Percentiles rank a stretch among this genome's conserved stretches.
phyloP scores from a whole-genome alignment of 83 land plant species.

The Diphasiastrum complanatum region DNA sequence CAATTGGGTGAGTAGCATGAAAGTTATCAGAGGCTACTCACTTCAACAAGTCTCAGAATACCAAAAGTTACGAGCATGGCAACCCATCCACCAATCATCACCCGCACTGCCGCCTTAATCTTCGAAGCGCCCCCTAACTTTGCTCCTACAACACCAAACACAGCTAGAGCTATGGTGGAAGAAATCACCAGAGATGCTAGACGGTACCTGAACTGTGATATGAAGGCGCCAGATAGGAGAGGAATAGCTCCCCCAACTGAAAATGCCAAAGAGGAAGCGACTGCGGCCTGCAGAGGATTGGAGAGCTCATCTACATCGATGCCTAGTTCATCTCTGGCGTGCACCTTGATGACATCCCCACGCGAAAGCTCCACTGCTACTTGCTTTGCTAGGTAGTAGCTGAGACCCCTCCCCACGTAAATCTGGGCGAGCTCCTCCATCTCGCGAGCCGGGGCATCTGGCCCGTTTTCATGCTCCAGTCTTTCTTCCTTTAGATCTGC shows the following conservation, averaged over 20 bases:
- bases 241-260: constrained; percentile 56
- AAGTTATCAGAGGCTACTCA: too few relatives aligned
- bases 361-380: background rate
- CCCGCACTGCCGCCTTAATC: constrained; percentile 35
- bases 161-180: constrained; percentile 36
- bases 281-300: constrained; percentile 59
- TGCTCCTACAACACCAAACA: constrained; percentile 53
- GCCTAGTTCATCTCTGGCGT: constrained; percentile 9
- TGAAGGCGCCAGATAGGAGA: constrained; percentile 50
- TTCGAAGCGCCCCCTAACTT: constrained; percentile 37
- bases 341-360: background rate
- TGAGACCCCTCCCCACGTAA: too few relatives aligned
- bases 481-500: constrained; percentile 36
- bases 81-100: constrained; percentile 57
- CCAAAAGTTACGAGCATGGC: constrained; percentile 67
- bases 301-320: constrained; percentile 29
- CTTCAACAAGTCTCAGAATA: constrained; percentile 41
- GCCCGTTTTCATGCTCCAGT: background rate
- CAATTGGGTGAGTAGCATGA: too few relatives aligned
- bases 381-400: constrained; percentile 14
- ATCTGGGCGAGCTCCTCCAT: constrained; percentile 16
- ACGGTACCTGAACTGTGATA: constrained; percentile 34
- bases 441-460: constrained; percentile 7
- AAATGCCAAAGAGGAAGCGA: constrained; percentile 65
- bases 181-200: constrained; percentile 38